Conservation (phyloP, 257 asterid species). For the Jacaranda copaia region DNA sequence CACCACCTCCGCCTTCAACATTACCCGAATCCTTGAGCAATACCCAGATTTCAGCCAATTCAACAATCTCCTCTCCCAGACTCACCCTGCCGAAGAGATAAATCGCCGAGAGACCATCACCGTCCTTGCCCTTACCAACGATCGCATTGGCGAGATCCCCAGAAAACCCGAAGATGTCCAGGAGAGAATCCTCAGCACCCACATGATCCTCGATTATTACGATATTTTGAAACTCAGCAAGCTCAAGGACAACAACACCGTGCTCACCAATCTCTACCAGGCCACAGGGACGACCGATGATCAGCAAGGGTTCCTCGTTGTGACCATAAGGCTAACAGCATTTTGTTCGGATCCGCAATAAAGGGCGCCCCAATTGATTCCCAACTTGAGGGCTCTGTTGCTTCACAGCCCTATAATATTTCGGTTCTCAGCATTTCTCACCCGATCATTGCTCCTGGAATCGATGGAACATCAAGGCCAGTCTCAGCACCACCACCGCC, state of each 20-base stretch:
- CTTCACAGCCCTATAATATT: conserved; percentile 59
- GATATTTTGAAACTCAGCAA: conserved; percentile 60
- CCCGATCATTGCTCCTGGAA: conserved; percentile 61
- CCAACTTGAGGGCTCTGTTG: conserved; percentile 44
- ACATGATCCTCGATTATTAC: conserved; percentile 75
- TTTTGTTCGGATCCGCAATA: conserved; percentile 70
- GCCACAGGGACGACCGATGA: conserved; percentile 48
- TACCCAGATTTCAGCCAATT: conserved; percentile 60
- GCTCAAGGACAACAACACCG: conserved; percentile 42
- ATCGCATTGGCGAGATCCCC: conserved; percentile 42
- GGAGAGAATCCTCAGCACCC: conserved; percentile 58
- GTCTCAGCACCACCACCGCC: conserved; percentile 49
- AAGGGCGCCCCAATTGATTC: conserved; percentile 46
- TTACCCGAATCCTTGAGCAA: conserved; percentile 56
- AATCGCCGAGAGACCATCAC: conserved; percentile 62
- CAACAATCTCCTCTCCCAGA: conserved; percentile 49
- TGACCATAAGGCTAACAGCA: conserved; percentile 48
- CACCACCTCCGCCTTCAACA: conserved; percentile 56
- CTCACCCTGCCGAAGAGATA: conserved; percentile 51
- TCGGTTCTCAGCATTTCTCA: conserved; percentile 65
- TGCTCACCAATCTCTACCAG: conserved; percentile 68
- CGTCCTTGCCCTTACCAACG: conserved; percentile 67
- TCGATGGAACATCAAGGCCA: conserved; percentile 45
- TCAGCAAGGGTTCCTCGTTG: conserved; percentile 68
- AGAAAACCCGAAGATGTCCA: conserved; percentile 47